Base-by-base conservation (phyloP, 2,329 filamentous ascomycete species). In the Intubia oerlemansii region DNA sequence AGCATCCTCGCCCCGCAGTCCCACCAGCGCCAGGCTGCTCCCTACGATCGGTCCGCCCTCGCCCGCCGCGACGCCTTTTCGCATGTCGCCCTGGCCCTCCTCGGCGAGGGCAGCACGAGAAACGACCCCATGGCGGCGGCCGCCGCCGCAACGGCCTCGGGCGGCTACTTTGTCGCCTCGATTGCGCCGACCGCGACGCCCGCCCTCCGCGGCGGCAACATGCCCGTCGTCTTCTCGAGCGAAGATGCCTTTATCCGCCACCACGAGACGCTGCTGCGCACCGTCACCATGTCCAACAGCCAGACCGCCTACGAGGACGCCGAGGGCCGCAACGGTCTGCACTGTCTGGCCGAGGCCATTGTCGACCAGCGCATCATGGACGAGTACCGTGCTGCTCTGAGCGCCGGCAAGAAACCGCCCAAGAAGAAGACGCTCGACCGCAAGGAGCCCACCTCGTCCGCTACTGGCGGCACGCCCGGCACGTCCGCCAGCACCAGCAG, bases 321-420 rank as follows among this genome's bases (percentile, higher is more conserved):
- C 2, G 42, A 54, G 5, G 63, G 64, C 5, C 56, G 61, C 14
- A 69, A 69, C 34, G 62, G 56, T 7, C 48, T 69, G 11, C 64
- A 69, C 37, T 66, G 61, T 34, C 54, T 69, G n/a, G 63, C 63
- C 3, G 54, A 58, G 34, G 60, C 57, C 6, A 54, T 54, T n/a
- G 44, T 66, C 2, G 53, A 53, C 36, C 31, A 44, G 18, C 42
- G 45, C 4, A 51, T 48, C 8, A 41, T 47, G 10, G 45, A 49
- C 29, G 52, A 51, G 27, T 44, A 43, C 13, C 44, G 47, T 30
- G 43, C 44, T 7, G 38, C 37, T 10, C 38, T 46, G 2, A 36
- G 42, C 8, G 37, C 38, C 16, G 33, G 39, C 10, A 42, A 43
- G 11, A 34, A 33, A 29, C 32, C 30, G 11, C 38, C 42, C 7